Evolutionary conservation across 306 rosid species (phyloP).

Genomic region (Trichosanthes cucumerina): DNA sequence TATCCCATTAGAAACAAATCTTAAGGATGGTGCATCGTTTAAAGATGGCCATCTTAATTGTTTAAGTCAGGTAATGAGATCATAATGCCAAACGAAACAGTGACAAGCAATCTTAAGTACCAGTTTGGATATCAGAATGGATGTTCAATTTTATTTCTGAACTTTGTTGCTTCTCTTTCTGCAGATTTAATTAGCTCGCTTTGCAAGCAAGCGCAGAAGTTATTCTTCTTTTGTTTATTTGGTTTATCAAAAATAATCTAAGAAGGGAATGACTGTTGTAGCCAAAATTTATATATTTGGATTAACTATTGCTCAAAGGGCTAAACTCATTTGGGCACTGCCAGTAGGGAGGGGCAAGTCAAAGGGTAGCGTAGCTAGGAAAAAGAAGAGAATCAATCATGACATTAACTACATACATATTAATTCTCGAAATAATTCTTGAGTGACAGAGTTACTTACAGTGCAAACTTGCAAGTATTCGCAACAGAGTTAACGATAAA

Average conservation of each 20-base stretch:
- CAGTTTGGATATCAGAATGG: neutral
- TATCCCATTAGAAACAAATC: neutral
- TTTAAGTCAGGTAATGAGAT: neutral
- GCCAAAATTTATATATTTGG: neutral
- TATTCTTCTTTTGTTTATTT: neutral
- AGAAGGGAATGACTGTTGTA: neutral
- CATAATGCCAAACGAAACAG: neutral
- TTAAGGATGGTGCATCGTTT: neutral
- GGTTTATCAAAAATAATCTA: neutral
- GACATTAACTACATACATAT: neutral
- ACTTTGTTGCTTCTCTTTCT: neutral
- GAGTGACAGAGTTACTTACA: conserved; percentile 31
- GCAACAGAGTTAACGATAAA: conserved; percentile 51
- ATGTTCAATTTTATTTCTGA: neutral
- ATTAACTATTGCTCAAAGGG: neutral
- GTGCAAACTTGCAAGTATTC: conserved; percentile 67
- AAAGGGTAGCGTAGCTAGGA: conserved; percentile 9
- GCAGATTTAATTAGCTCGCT: neutral
- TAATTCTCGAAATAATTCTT: conserved; percentile 9
- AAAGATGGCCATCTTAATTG: neutral
- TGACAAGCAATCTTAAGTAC: neutral
- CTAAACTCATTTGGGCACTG: neutral
- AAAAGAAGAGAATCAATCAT: conserved; percentile 5
- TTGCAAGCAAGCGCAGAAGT: neutral
- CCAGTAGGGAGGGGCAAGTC: neutral